Conservation (phyloP, 345 rosid genomes). For the Camelina sativa region DNA sequence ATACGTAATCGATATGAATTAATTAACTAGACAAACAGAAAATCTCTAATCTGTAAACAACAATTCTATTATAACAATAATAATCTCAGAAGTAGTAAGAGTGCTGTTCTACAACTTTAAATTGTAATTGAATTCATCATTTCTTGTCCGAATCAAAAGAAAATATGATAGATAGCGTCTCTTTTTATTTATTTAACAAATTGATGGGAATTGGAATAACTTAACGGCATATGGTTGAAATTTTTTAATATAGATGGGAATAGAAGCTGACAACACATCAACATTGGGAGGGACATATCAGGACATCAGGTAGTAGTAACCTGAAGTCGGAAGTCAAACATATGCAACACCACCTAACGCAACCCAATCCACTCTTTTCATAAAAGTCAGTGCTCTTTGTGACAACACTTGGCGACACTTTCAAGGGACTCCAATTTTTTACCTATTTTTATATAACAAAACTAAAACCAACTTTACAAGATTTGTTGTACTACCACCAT, state of each 20-base stretch:
- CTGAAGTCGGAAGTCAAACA: constrained; percentile 22
- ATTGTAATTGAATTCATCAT: background rate
- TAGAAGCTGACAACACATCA: constrained; percentile 18
- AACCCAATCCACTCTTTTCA: background rate
- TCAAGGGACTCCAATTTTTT: constrained; percentile 40
- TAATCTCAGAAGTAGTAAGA: no score
- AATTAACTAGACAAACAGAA: background rate
- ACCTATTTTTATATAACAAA: constrained; percentile 4
- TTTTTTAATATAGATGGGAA: background rate
- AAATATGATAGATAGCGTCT: no score
- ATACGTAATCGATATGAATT: background rate
- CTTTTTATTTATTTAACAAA: background rate
- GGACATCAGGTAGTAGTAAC: constrained; percentile 13
- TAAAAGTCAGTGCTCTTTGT: constrained; percentile 32
- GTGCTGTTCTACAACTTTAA: no score
- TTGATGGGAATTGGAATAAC: background rate
- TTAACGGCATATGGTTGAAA: background rate
- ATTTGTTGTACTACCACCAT: constrained; percentile 17
- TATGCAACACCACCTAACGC: background rate
- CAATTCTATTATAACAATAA: background rate
- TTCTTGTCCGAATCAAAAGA: background rate
- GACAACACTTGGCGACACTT: constrained; percentile 38
- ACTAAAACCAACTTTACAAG: background rate
- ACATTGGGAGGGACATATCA: background rate
- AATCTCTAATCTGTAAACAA: no score